Evolutionary conservation across 495 filamentous ascomycete genomes (phyloP), one percentile per base, ranked within the genome.

Genomic region (Penicillium goetzii): DNA sequence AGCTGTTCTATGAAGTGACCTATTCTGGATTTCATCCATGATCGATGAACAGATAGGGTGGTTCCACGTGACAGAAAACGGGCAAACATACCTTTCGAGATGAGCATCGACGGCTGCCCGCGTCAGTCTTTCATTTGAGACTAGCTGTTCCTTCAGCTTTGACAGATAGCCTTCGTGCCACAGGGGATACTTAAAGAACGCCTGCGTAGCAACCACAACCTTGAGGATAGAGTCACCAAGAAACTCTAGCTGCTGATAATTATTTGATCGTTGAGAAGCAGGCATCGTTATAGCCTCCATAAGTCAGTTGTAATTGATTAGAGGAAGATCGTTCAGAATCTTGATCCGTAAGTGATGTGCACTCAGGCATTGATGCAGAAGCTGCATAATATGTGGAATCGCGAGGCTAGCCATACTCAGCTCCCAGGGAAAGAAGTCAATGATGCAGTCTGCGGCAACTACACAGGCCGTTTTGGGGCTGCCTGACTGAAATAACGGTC

Each of bases 191-290:
- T 85, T 72, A 10, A 85, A 85, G 51, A 86, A 78, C 10, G 89
- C 78, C 28, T 88, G 83, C 15, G 88, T 65, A 2, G 86, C 86
- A 0, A 87, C 81, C 51, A 83, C 82, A 34, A 85, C 78, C 67
- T 95, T 95, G 28, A 96, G 81, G 26, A 92, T 81, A 8, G 82
- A 81, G 66, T 96, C 92, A 2, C 92, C 92, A 0, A 94, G 72
- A 64, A 92, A 93, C 72, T 96, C 92, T 0, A 93, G 73, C 28
- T 88, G 82, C 65, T 95, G 88, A 23, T 57, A 57, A 41, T 57
- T 43, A 34, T 1, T 41, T 21, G 55, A 34, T 34, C 55, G 43
- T 41, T 57, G 55, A 57, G 55, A 57, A 57, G 55, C 28, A 57
- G 55, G 55, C 9, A 34, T 34, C 25, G 55, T 57, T 3, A 57